Percentiles rank a stretch among this genome's conserved stretches.
phyloP scores from a whole-genome alignment of 345 rosid genomes.

The Lepidium africanum region DNA sequence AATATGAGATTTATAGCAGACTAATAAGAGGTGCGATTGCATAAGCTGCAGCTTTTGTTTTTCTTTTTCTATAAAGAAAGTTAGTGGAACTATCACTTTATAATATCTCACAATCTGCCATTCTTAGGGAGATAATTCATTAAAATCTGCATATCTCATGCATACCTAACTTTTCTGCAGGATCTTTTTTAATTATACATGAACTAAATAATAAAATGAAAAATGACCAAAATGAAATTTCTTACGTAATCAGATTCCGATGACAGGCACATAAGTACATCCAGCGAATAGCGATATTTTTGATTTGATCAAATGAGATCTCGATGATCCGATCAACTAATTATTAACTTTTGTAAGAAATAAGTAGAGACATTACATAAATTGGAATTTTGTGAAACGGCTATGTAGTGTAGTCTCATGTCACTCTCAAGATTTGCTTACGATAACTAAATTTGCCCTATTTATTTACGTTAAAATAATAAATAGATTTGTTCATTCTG shows the following conservation, averaged over 20 bases:
- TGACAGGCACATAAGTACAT: background rate
- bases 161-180: too few species aligned
- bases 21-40: background rate
- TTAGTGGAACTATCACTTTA: conserved; percentile 14
- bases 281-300: background rate
- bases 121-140: too few species aligned
- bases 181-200: too few species aligned
- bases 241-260: too few species aligned
- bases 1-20: too few species aligned
- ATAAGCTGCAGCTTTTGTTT: conserved; percentile 2
- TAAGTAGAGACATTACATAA: background rate
- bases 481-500: background rate
- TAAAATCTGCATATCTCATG: too few species aligned
- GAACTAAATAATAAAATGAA: too few species aligned
- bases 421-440: conserved; percentile 11
- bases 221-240: too few species aligned
- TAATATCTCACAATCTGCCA: conserved; percentile 1
- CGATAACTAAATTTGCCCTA: background rate
- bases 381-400: conserved; percentile 13
- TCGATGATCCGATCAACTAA: too few species aligned
- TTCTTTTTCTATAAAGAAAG: conserved; percentile 2
- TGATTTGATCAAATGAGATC: too few species aligned
- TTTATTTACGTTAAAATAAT: background rate
- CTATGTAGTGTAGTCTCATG: background rate
- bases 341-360: background rate